Evolutionary conservation across 2,329 filamentous ascomycete genomes (phyloP), one percentile per base, ranked within the genome.

Genomic region (Fusarium devonianum): DNA sequence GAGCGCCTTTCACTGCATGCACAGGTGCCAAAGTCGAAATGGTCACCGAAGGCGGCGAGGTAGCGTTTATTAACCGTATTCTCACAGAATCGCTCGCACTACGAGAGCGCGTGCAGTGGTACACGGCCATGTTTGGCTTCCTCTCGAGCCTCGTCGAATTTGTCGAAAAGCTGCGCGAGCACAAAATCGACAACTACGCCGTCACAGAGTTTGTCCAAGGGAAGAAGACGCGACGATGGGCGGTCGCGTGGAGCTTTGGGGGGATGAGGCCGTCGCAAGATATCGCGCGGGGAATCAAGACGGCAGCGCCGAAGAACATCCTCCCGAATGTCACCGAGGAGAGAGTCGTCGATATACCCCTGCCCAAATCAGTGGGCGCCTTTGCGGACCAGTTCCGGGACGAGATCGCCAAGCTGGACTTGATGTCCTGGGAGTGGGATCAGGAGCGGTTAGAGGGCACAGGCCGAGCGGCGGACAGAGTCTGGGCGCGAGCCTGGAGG

Each of bases 121-220:
- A 94, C 70, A 94, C 88, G 1, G 86, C 86, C 43, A 95, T 97
- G 90, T 77, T 97, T 0, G 92, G 93, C 0, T 95, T 95, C 64
- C 75, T 90, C 21, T 79, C 81, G 0, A 92, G 87, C 58, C 76
- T 90, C 3, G 78, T 88, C 1, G 75, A 77, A 1, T 71, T 87
- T 0, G 73, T 96, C 0, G 77, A 85, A 5, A 77, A 78, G 40
- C 75, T 88, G 4, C 80, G 81, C 12, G 72, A 78, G 3, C 67
- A 79, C 8, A 76, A 74, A 0, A 80, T 95, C 26, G 76, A 77
- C 26, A 99, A 97, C 67, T 97, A 86, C 62, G 92, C 91, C 0
- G 83, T 96, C 1, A 88, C 88, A 0, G 85, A 89, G 55, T 87
- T 97, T 58, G 78, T 90, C 0, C 90, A 93, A 49, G 90, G 89